Evolutionary conservation across 2,329 filamentous ascomycete species (phyloP), one percentile per base, ranked within the genome.

Genomic region (Didymella glomerata): DNA sequence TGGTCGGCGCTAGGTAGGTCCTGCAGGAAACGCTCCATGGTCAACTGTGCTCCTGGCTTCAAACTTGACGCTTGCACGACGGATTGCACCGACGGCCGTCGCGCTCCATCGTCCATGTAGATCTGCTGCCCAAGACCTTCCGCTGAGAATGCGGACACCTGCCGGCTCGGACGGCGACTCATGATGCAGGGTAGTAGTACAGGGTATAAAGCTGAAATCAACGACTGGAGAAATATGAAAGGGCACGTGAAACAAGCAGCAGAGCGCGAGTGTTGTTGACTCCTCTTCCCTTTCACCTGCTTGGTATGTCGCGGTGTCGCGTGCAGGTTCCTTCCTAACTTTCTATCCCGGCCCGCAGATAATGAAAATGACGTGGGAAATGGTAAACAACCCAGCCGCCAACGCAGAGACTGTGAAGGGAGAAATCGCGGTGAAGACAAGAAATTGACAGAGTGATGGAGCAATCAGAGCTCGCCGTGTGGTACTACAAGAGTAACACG

Each of bases 21-120:
- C 77, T 79, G 77, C 45, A 79, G 64, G 67, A 77, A 79, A 64
- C 76, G 76, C 65, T 77, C 76, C 72, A 79, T 68, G 65, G 77
- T 79, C 65, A 79, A 75, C 67, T 78, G 73, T 60, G 76, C 75
- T 72, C 73, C 71, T 59, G 76, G 74, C 48, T 76, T 73, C 52
- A 77, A 67, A 45, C 72, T 68, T 42, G 75, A 73, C 46, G 74
- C 56, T 50, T 59, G 56, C 41, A 59, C 56, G 46, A 59, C 46
- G 8, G 56, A 59, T 30, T 59, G 50, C n/a, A 59, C 56, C n/a
- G 56, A 59, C 65, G 61, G 65, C 68, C 44, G 70, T 66, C 48
- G 64, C 62, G 24, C 32, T 13, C 48, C 57, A 45, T 60, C 47
- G 6, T 38, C 51, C 16, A 48, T 44, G 25, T 44, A 51, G 9